phyloP scores from a whole-genome alignment of 257 asterid species.

The Nemophila menziesii region DNA sequence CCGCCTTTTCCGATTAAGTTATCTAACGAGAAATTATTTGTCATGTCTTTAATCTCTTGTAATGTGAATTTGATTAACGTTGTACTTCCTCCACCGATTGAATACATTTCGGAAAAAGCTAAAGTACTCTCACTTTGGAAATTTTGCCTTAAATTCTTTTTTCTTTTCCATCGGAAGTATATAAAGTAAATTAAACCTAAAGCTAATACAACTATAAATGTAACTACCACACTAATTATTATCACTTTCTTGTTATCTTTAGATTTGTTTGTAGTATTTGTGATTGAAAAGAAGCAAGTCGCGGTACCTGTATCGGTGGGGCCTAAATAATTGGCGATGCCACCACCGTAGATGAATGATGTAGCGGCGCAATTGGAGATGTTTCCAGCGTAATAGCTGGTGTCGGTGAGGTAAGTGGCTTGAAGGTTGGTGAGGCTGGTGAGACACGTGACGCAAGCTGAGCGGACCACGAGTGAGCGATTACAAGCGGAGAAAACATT shows the following conservation, averaged over 20 bases:
- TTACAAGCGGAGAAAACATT: background rate
- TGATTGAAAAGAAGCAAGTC: slow-evolving; percentile 8
- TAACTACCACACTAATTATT: background rate
- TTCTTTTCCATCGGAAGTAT: background rate
- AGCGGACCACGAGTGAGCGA: background rate
- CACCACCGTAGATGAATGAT: slow-evolving; percentile 6
- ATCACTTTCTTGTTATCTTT: background rate
- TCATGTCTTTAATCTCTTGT: slow-evolving; percentile 11
- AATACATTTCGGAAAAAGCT: slow-evolving; percentile 3
- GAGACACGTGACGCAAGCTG: background rate
- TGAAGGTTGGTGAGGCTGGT: background rate
- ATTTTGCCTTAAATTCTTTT: background rate
- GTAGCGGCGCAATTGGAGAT: slow-evolving; percentile 8
- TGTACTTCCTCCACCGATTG: slow-evolving; percentile 1
- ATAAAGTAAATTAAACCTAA: background rate
- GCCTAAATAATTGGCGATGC: slow-evolving; percentile 11
- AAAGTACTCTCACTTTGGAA: background rate
- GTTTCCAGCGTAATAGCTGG: background rate
- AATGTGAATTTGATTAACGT: slow-evolving; percentile 5
- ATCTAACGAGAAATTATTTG: slow-evolving; percentile 12
- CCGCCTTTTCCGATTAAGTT: slow-evolving; percentile 10
- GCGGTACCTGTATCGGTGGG: slow-evolving; percentile 9
- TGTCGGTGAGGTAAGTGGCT: background rate
- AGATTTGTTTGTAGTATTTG: background rate
- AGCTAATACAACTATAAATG: background rate